A percentile compares a stretch with the other conserved stretches of the same genome.
Evolutionary conservation across 1,284 basidiomycete species (phyloP).

Genomic region (Austropuccinia psidii): DNA sequence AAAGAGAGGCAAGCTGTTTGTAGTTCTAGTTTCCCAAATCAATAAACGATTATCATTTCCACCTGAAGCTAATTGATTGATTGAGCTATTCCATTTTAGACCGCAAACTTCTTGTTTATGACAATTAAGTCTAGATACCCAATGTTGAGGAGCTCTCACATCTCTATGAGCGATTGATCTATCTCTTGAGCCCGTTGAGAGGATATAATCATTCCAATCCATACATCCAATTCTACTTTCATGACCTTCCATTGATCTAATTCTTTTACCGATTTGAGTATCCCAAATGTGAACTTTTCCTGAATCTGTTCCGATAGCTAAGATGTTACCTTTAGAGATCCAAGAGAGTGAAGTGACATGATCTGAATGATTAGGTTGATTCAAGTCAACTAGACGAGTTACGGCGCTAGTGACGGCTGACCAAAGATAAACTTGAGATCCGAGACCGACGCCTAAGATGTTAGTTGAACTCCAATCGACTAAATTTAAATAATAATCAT

Average conservation of each 20-base stretch:
- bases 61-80: slow-evolving; percentile 77
- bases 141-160: slow-evolving; percentile 63
- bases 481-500: slow-evolving; percentile 97
- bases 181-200: slow-evolving; percentile 87
- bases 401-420: slow-evolving; percentile 86
- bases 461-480: slow-evolving; percentile 97
- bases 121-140: slow-evolving; percentile 67
- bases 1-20: slow-evolving; percentile 59
- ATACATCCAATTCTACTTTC: slow-evolving; percentile 80
- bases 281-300: slow-evolving; percentile 92
- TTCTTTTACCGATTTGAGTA: slow-evolving; percentile 56
- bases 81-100: slow-evolving; percentile 70
- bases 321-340: slow-evolving; percentile 67
- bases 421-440: slow-evolving; percentile 91
- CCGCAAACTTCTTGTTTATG: slow-evolving; percentile 97
- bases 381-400: slow-evolving; percentile 83
- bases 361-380: slow-evolving; percentile 53
- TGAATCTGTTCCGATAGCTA: slow-evolving; percentile 83
- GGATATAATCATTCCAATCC: slow-evolving; percentile 83
- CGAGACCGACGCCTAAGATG: slow-evolving; percentile 85
- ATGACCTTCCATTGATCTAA: slow-evolving; percentile 78
- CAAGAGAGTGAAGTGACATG: not conserved
- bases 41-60: slow-evolving; percentile 99
- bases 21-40: slow-evolving; percentile 58
- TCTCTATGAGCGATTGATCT: slow-evolving; percentile 85